Evolutionary conservation across 306 rosid genomes (phyloP), one percentile per base, ranked within the genome.

Genomic region (Dalbergia cochinchinensis): DNA sequence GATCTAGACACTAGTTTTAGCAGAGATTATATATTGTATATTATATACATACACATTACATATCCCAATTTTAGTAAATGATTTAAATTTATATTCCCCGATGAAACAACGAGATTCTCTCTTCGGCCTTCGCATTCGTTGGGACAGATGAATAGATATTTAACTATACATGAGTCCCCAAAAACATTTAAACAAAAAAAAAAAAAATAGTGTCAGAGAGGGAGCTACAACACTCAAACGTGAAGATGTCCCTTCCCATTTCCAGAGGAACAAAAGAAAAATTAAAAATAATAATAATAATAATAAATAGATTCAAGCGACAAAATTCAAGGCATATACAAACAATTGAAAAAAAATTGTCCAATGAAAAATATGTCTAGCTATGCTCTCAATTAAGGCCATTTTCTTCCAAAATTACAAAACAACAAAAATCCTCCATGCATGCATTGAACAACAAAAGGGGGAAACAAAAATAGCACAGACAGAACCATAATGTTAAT

Each of bases 401-500:
- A 71, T 11, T 61, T 65, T 77, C 70, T 77, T 62, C 60, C 12
- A 58, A 41, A 65, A 81, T 83, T 68, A 20, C 34, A 16, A 9
- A 22, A 13, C 13, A 11, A 55, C 9, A 44, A 53, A 7, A 71
- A 48, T 18, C 69, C 11, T 11, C 18, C n/a, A 63, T 1, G 65
- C 83, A 79, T 59, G 78, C 61, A 79, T 62, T 80, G 80, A 78
- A 78, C 69, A 80, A 58, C 53, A 54, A 45, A 73, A 73, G 50
- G 68, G 65, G 68, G 48, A 5, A 65, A 65, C 71, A 51, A 72
- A 72, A 73, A 47, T 15, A 16, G 60, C 79, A 64, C n/a, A 68
- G 55, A 64, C 13, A 68, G 55, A 71, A 64, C 16, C 53, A 20
- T 42, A 10, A 76, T 4, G 34, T 26, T 70, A 34, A 58, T 26